phyloP scores from a whole-genome alignment of 1,284 basidiomycete genomes.

The Boletus albobrunnescens region DNA sequence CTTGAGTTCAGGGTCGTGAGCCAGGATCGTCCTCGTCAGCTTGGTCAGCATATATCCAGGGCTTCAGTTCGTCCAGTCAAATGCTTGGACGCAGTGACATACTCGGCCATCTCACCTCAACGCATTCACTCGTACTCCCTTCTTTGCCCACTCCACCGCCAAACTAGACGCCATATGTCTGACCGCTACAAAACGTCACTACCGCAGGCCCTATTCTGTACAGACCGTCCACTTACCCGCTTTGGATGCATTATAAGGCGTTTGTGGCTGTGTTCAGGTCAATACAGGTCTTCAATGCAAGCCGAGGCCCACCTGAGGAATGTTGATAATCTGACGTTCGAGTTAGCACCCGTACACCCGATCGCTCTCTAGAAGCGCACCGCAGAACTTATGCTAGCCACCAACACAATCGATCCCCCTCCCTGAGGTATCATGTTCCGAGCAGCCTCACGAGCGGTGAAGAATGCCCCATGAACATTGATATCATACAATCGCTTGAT shows the following conservation, averaged over 20 bases:
- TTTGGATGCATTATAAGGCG: slow-evolving; percentile 95
- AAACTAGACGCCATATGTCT: slow-evolving; percentile 85
- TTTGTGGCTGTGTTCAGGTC: slow-evolving; percentile 64
- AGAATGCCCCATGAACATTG: slow-evolving; percentile 92
- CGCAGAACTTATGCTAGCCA: slow-evolving; percentile 84
- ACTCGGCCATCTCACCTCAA: slow-evolving; percentile 50
- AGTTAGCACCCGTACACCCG: slow-evolving; percentile 10
- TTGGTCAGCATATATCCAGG: slow-evolving; percentile 91
- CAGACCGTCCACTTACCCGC: slow-evolving; percentile 47
- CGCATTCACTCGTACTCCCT: slow-evolving; percentile 78
- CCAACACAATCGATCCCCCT: slow-evolving; percentile 80
- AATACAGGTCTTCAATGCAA: neutral
- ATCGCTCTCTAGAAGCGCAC: slow-evolving; percentile 13
- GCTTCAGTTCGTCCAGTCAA: slow-evolving; percentile 36
- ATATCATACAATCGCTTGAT: slow-evolving; percentile 84
- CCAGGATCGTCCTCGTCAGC: slow-evolving; percentile 76
- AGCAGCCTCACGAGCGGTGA: slow-evolving; percentile 91
- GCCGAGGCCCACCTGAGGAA: slow-evolving; percentile 57
- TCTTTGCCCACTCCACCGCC: slow-evolving; percentile 88
- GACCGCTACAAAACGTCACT: slow-evolving; percentile 52
- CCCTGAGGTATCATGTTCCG: slow-evolving; percentile 73
- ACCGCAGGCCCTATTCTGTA: neutral
- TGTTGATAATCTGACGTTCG: slow-evolving; percentile 73
- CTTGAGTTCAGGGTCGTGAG: slow-evolving; percentile 69
- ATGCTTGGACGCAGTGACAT: neutral